A percentile compares a stretch with the other conserved stretches of the same genome.
phyloP scores from a whole-genome alignment of 2,329 filamentous ascomycete species.

The Alternaria atra region DNA sequence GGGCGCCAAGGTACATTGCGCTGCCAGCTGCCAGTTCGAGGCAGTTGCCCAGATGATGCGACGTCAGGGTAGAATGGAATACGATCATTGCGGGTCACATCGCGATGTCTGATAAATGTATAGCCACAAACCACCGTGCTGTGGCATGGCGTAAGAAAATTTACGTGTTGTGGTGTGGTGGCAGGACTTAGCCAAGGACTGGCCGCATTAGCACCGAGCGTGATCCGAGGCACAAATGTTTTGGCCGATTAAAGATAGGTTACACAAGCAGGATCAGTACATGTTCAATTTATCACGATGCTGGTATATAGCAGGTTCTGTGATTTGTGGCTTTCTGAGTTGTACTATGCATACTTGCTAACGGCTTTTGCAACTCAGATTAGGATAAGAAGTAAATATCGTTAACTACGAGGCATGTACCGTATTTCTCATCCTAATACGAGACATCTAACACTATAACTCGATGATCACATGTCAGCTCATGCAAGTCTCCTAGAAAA shows the following conservation, averaged over 20 bases:
- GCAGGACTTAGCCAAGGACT: neutral
- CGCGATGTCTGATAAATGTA: neutral
- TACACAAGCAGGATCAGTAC: neutral
- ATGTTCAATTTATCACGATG: neutral
- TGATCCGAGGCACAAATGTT: neutral
- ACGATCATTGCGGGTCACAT: slow-evolving; percentile 4
- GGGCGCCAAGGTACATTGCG: slow-evolving; percentile 17
- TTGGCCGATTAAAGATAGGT: neutral
- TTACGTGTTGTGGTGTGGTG: neutral
- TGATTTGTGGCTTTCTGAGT: neutral
- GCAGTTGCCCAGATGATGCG: neutral
- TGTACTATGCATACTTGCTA: neutral
- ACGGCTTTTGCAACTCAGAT: neutral
- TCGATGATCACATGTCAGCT: neutral
- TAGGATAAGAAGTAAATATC: neutral
- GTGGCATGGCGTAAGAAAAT: neutral
- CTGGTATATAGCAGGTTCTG: neutral
- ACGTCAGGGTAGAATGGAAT: slow-evolving; percentile 1
- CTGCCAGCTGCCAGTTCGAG: slow-evolving; percentile 20
- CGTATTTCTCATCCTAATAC: neutral
- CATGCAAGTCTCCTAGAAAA: neutral
- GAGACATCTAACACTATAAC: neutral
- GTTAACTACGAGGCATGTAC: neutral
- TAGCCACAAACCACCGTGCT: neutral
- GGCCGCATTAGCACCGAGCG: neutral